Conservation (phyloP, 148 eudicot species). For the Silene conica region DNA sequence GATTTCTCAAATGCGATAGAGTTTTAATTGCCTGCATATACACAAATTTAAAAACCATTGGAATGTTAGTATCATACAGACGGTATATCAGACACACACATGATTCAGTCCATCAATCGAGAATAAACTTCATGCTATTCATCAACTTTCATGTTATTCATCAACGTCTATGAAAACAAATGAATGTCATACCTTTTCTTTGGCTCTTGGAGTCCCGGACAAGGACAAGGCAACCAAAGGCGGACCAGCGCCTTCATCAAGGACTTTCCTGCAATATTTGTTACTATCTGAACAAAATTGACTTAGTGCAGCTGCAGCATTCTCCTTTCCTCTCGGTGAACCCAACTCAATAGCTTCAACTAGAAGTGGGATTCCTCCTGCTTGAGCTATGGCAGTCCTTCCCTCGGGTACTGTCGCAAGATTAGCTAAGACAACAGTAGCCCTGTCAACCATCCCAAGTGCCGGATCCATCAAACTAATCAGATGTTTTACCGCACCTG, state of each 20-base stretch:
- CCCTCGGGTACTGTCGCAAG: slow-evolving; percentile 72
- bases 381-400: slow-evolving; percentile 58
- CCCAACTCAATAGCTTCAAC: slow-evolving; percentile 93
- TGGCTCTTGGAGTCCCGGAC: slow-evolving; percentile 80
- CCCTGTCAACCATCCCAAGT: slow-evolving; percentile 84
- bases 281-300: slow-evolving; percentile 68
- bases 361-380: slow-evolving; percentile 71
- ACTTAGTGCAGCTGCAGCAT: slow-evolving; percentile 82
- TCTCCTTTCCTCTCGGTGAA: slow-evolving; percentile 84
- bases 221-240: slow-evolving; percentile 71
- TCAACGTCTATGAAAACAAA: no score
- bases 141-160: no score
- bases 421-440: slow-evolving; percentile 80
- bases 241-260: slow-evolving; percentile 86
- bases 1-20: slow-evolving; percentile 34
- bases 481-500: slow-evolving; percentile 67
- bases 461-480: slow-evolving; percentile 86
- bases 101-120: no score
- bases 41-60: no score
- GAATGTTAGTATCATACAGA: no score
- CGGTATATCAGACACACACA: no score
- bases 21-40: slow-evolving; percentile 43
- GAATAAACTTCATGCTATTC: no score
- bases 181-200: slow-evolving; percentile 59
- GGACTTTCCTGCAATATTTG: slow-evolving; percentile 57